phyloP scores from a whole-genome alignment of 108 stramenopile species.

The Aurantiochytrium sp. region DNA sequence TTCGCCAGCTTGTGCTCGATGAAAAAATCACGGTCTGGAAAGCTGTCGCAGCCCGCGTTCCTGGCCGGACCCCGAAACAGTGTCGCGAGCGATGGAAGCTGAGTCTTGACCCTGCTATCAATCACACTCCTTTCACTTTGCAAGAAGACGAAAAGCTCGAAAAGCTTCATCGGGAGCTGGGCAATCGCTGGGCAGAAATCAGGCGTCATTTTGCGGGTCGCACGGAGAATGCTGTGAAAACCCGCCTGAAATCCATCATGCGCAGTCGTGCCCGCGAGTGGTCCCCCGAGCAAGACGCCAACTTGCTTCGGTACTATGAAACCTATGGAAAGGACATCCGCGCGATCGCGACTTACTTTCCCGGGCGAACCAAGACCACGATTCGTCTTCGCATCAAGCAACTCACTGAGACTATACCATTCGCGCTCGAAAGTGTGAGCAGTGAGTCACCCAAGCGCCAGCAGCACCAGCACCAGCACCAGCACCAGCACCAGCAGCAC shows the following conservation, averaged over 20 bases:
- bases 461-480: background rate
- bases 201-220: background rate
- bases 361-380: background rate
- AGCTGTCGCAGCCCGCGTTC: background rate
- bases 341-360: background rate
- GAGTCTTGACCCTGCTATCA: background rate
- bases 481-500: background rate
- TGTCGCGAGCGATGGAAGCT: conserved; percentile 1
- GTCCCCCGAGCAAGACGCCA: background rate
- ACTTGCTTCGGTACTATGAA: background rate
- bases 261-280: background rate
- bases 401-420: background rate
- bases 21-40: background rate
- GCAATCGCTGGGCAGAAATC: background rate
- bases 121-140: background rate
- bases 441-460: no score
- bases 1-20: background rate
- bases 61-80: conserved; percentile 1
- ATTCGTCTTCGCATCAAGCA: background rate
- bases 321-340: background rate
- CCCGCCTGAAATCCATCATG: background rate
- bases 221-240: background rate
- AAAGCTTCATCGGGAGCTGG: background rate
- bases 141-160: background rate
- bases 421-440: no score